Evolutionary conservation across 176 grass and related monocot species (phyloP).

Genomic region (Avena atlantica): DNA sequence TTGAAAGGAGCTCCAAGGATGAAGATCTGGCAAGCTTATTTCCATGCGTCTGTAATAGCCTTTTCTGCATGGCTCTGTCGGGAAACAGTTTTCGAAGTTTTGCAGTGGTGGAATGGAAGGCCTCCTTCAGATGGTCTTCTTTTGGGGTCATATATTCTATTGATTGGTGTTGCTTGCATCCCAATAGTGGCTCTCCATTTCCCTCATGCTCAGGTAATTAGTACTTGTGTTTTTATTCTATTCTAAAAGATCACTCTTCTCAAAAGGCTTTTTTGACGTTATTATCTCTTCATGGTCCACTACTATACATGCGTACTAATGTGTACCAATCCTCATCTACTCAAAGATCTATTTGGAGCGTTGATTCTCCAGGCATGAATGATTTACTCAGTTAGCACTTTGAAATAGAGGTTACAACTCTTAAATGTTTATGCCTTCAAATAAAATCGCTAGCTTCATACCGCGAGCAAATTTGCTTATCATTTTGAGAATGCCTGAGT

Average conservation of each 20-base stretch:
- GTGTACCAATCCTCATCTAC: not conserved
- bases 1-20: slow-evolving; percentile 88
- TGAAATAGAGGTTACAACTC: not conserved
- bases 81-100: slow-evolving; percentile 97
- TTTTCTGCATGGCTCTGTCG: slow-evolving; percentile 87
- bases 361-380: slow-evolving; percentile 8
- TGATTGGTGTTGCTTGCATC: slow-evolving; percentile 79
- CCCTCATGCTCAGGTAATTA: slow-evolving; percentile 83
- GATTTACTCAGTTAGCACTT: not conserved
- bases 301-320: not conserved
- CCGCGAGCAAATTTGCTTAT: not conserved
- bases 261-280: not conserved
- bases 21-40: slow-evolving; percentile 92
- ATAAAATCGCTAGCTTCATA: not conserved
- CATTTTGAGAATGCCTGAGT: slow-evolving; percentile 10
- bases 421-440: not conserved
- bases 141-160: slow-evolving; percentile 86
- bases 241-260: not conserved
- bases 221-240: slow-evolving; percentile 20
- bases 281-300: slow-evolving; percentile 1
- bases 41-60: slow-evolving; percentile 85
- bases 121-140: slow-evolving; percentile 92
- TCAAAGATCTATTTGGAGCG: not conserved
- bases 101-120: slow-evolving; percentile 96
- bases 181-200: slow-evolving; percentile 91